Conservation (phyloP, 345 rosid species). For the Citrus australasica region DNA sequence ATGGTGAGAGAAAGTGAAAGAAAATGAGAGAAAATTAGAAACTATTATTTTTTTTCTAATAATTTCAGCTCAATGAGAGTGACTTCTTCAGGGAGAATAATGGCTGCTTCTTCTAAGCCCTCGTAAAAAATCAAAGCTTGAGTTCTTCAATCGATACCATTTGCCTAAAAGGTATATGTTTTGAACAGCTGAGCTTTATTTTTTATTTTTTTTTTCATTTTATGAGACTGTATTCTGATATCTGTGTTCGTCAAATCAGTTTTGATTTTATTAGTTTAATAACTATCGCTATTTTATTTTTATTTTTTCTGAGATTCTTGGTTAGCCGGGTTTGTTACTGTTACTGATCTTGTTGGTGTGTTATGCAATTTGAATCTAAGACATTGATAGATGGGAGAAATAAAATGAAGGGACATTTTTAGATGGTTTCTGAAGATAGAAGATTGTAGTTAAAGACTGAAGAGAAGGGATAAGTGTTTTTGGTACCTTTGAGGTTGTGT, state of each 20-base stretch:
- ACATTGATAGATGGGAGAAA: background rate
- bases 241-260: background rate
- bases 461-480: background rate
- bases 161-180: constrained; percentile 9
- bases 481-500: background rate
- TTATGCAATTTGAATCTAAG: background rate
- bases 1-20: constrained; percentile 1
- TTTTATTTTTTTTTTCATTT: background rate
- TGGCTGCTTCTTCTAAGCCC: constrained; percentile 14
- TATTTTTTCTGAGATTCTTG: background rate
- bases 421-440: background rate
- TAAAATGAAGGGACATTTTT: background rate
- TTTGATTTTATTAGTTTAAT: background rate
- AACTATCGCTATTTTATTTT: background rate
- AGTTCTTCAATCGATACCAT: background rate
- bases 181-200: background rate
- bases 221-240: background rate
- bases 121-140: background rate
- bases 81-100: background rate
- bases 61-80: background rate
- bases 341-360: background rate
- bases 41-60: background rate
- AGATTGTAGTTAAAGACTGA: background rate
- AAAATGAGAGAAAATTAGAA: background rate
- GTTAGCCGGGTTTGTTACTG: background rate